These are phyloP conservation scores for Vanrija pseudolonga DNA, from an alignment of 1,284 basidiomycete genomes.

Conservation along the genomic window DNA sequence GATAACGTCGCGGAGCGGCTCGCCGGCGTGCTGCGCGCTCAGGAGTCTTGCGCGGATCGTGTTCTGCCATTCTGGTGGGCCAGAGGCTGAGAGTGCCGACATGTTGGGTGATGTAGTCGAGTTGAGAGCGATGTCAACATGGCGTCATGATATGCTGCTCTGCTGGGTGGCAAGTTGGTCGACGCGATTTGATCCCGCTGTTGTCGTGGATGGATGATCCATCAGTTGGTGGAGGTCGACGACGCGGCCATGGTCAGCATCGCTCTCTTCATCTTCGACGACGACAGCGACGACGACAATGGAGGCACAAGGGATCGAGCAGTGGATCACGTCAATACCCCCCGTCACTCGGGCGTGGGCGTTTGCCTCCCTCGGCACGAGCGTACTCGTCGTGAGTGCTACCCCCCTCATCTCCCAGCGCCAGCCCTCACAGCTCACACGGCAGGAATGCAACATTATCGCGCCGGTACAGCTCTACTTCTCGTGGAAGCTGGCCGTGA, in stretches of 20 bases:
- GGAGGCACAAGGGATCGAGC: slow-evolving; percentile 28
- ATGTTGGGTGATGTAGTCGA: not conserved
- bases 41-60: slow-evolving; percentile 62
- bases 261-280: not conserved
- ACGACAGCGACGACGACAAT: not conserved
- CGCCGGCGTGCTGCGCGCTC: slow-evolving; percentile 61
- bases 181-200: not conserved
- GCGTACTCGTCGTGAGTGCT: slow-evolving; percentile 72
- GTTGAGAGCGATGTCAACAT: not conserved
- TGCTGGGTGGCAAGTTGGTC: too few species aligned
- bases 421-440: not conserved
- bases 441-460: slow-evolving; percentile 83
- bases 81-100: not conserved
- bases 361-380: slow-evolving; percentile 68
- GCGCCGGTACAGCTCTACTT: slow-evolving; percentile 89
- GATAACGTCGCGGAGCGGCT: slow-evolving; percentile 70
- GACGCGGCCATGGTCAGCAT: too few species aligned
- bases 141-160: not conserved
- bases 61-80: slow-evolving; percentile 44
- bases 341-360: slow-evolving; percentile 84
- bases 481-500: slow-evolving; percentile 76
- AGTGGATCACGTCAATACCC: slow-evolving; percentile 76
- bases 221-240: not conserved
- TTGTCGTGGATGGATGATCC: too few species aligned
- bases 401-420: not conserved